A percentile compares a stretch with the other conserved stretches of the same genome.
These are phyloP conservation scores for Colletotrichum filicis DNA, from an alignment of 2,329 filamentous ascomycete genomes.

Conservation along the genomic window DNA sequence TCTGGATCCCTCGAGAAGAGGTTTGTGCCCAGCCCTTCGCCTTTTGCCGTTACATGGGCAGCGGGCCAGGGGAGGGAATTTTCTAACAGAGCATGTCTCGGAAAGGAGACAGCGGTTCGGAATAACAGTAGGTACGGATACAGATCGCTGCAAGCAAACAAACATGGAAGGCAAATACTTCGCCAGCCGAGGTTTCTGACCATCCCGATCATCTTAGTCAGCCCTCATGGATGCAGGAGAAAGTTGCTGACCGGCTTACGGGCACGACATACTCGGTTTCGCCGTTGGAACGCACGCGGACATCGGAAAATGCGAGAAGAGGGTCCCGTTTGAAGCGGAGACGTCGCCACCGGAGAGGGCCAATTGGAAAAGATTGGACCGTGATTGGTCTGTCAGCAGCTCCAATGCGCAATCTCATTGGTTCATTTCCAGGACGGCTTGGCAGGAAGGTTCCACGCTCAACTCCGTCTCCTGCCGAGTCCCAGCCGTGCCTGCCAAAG, in stretches of 20 bases:
- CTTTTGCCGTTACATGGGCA: slow-evolving; percentile 4
- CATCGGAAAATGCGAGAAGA: background rate
- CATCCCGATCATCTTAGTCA: slow-evolving; percentile 19
- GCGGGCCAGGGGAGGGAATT: slow-evolving; percentile 15
- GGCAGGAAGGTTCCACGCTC: slow-evolving; percentile 16
- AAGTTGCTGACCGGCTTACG: slow-evolving; percentile 13
- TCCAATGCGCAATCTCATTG: slow-evolving; percentile 21
- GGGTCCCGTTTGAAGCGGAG: slow-evolving; percentile 8
- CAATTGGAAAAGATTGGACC: slow-evolving; percentile 20
- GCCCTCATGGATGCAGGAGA: background rate
- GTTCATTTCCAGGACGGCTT: background rate
- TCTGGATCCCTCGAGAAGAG: slow-evolving; percentile 2
- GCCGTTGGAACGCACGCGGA: slow-evolving; percentile 7
- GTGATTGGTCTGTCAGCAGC: slow-evolving; percentile 19
- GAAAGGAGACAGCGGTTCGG: background rate
- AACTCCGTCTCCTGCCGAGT: slow-evolving; percentile 34
- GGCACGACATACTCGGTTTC: background rate
- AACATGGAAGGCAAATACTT: background rate
- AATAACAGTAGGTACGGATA: background rate
- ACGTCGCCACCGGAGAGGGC: slow-evolving; percentile 22
- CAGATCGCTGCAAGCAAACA: background rate
- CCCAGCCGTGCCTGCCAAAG: background rate
- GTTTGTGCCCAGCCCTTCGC: background rate
- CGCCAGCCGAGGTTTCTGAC: slow-evolving; percentile 14
- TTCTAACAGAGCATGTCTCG: background rate